Conservation (phyloP, 495 filamentous ascomycete species). For the Talaromyces borbonicus region DNA sequence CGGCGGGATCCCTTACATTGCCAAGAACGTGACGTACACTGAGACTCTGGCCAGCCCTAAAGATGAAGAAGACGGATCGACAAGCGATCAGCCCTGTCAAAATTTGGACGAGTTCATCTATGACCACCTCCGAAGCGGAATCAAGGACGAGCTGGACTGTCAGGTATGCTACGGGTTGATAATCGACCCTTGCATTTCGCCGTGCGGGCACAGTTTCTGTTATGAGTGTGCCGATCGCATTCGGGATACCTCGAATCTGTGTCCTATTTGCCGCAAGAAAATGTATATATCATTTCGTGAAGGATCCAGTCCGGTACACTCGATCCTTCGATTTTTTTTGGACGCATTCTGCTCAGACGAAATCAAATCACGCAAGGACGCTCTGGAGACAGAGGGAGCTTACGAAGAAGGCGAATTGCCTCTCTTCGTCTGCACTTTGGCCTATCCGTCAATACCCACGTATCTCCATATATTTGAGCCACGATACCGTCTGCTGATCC, state of each 20-base stretch:
- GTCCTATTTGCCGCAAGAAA: constrained; percentile 65
- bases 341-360: constrained; percentile 56
- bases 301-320: constrained; percentile 48
- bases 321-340: constrained; percentile 48
- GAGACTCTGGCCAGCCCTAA: constrained; percentile 8
- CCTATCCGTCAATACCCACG: constrained; percentile 73
- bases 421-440: constrained; percentile 71
- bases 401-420: constrained; percentile 50
- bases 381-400: constrained; percentile 39
- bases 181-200: constrained; percentile 69
- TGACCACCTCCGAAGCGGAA: constrained; percentile 46
- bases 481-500: constrained; percentile 79
- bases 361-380: constrained; percentile 45
- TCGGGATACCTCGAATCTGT: constrained; percentile 64
- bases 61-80: constrained; percentile 20
- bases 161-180: constrained; percentile 78
- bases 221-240: constrained; percentile 64
- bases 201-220: constrained; percentile 87
- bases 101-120: constrained; percentile 43
- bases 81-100: constrained; percentile 18
- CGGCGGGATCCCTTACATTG: constrained; percentile 23
- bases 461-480: constrained; percentile 90
- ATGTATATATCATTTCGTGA: constrained; percentile 51
- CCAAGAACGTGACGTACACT: constrained; percentile 45
- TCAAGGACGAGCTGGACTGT: constrained; percentile 67